Evolutionary conservation across 805 yeast genomes (phyloP).

Genomic region (Monosporozyma yasuniensis): DNA sequence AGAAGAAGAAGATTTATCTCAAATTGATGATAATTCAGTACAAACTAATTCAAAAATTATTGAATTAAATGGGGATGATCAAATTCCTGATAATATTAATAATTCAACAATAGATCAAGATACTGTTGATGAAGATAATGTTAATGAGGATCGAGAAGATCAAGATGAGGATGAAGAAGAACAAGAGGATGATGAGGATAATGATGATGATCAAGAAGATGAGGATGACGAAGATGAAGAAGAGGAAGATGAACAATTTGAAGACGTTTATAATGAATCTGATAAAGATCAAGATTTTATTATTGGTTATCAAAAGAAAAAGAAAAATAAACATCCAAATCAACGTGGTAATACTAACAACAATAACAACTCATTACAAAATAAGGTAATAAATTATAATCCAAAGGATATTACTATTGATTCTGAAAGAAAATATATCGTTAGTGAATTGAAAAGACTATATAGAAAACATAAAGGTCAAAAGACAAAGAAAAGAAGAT

Average conservation of each 20-base stretch:
- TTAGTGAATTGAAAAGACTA: constrained; percentile 25
- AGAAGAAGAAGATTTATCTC: neutral
- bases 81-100: no score
- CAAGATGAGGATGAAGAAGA: constrained; percentile 5
- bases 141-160: constrained; percentile 3
- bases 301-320: constrained; percentile 11
- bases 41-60: no score
- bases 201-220: constrained; percentile 7
- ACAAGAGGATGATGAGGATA: constrained; percentile 6
- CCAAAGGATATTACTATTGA: constrained; percentile 18
- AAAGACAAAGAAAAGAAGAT: constrained; percentile 27
- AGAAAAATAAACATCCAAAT: neutral
- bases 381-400: neutral
- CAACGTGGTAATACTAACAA: neutral
- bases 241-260: constrained; percentile 4
- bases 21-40: neutral
- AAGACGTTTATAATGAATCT: constrained; percentile 5
- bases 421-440: constrained; percentile 22
- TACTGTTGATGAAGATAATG: neutral
- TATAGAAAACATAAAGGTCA: constrained; percentile 22
- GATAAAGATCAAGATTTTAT: constrained; percentile 19
- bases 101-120: no score
- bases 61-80: neutral
- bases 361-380: neutral
- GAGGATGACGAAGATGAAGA: constrained; percentile 10